These are phyloP conservation scores for Neofusicoccum parvum DNA, from an alignment of 2,329 filamentous ascomycete genomes.

Conservation along the genomic window DNA sequence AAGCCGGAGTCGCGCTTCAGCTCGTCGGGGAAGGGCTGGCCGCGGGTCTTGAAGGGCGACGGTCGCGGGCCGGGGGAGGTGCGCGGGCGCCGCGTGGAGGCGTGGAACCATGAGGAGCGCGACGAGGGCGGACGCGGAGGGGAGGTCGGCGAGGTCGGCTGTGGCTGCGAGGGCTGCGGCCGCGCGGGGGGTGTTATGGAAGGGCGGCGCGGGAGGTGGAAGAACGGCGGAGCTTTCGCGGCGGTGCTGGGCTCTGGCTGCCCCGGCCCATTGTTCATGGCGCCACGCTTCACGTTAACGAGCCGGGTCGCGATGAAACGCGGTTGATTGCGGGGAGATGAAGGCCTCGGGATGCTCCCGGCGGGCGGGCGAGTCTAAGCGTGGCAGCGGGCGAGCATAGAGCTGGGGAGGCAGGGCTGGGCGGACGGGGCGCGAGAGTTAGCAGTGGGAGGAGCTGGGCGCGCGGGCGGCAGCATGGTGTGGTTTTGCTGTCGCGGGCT, in stretches of 20 bases:
- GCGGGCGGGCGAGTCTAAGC: conserved; percentile 2
- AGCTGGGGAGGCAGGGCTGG: background rate
- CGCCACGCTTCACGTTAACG: conserved; percentile 6
- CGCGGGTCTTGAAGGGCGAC: conserved; percentile 31
- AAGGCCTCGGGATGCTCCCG: conserved; percentile 10
- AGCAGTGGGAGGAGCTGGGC: background rate
- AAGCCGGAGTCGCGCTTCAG: conserved; percentile 44
- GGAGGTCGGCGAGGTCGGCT: background rate
- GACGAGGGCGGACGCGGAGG: conserved; percentile 18
- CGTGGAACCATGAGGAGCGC: conserved; percentile 31
- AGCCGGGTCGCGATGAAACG: conserved; percentile 11
- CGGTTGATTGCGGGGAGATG: conserved; percentile 20
- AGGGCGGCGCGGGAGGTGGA: conserved; percentile 3
- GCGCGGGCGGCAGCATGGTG: conserved; percentile 17
- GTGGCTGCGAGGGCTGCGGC: background rate
- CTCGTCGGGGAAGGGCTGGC: conserved; percentile 35
- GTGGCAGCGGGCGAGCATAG: background rate
- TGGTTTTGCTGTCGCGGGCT: conserved; percentile 10
- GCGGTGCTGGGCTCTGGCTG: background rate
- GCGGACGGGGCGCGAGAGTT: conserved; percentile 2
- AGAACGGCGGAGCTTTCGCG: background rate
- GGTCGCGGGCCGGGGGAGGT: conserved; percentile 40
- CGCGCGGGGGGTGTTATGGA: background rate
- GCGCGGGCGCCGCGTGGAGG: conserved; percentile 36
- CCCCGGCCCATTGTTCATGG: conserved; percentile 18